Percentiles rank a stretch among this genome's conserved stretches.
These are phyloP conservation scores for Arthrobotrys pseudoclavata DNA, from an alignment of 2,329 filamentous ascomycete species.

Conservation along the genomic window DNA sequence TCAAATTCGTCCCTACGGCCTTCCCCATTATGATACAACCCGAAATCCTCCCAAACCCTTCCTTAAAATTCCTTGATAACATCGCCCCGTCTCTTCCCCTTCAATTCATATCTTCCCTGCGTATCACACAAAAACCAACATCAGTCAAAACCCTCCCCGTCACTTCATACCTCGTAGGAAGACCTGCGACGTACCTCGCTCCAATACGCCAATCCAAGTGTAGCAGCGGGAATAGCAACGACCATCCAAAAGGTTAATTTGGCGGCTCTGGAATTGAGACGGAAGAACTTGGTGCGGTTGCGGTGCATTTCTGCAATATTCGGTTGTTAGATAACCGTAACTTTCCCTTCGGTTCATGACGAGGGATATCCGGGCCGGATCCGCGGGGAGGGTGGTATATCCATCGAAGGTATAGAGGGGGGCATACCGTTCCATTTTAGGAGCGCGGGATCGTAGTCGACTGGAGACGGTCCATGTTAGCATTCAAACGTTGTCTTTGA, in stretches of 20 bases:
- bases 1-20: constrained; percentile 15
- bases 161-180: neutral
- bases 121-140: neutral
- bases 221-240: constrained; percentile 24
- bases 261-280: constrained; percentile 21
- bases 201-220: constrained; percentile 40
- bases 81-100: constrained; percentile 51
- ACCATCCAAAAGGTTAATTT: constrained; percentile 47
- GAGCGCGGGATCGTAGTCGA: constrained; percentile 55
- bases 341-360: neutral
- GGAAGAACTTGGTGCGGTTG: constrained; percentile 46
- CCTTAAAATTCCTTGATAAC: constrained; percentile 50
- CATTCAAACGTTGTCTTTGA: neutral
- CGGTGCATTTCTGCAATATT: constrained; percentile 49
- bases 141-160: neutral
- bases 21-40: constrained; percentile 20
- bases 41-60: neutral
- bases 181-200: constrained; percentile 39
- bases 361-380: neutral
- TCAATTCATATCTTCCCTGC: constrained; percentile 37
- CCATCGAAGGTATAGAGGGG: neutral
- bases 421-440: constrained; percentile 55
- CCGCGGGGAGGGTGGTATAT: neutral
- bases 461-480: constrained; percentile 32
- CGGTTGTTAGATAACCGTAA: neutral